Evolutionary conservation across 192 early-diverging fungal species (phyloP), one percentile per base, ranked within the genome.

Genomic region (Backusella australiensis): DNA sequence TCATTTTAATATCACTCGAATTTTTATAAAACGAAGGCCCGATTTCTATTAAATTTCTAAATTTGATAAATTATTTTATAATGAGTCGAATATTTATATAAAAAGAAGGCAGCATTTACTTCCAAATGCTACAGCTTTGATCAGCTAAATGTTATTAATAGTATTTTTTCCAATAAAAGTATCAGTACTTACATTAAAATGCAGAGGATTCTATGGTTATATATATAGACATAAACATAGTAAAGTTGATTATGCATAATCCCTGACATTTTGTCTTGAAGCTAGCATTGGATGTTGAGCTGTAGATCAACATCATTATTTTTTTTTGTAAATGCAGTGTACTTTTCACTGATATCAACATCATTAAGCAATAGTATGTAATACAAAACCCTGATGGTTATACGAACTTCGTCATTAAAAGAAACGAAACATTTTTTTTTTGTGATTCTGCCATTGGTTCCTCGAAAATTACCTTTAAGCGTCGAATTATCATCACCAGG

Each of bases 381-480:
- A 59, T 59, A 59, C 56, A 59, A 11, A 59, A 59, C 56, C 56
- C 56, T 59, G 56, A 59, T 59, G 21, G 56, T 59, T 26, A 59
- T 59, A 59, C 56, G 56, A 49, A 59, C 9, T 59, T 59, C 8
- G 56, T 59, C 56, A 59, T 59, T 59, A 29, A 59, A 59, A 26
- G 56, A 59, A 59, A 59, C 23, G 56, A 59, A 59, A 59, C 56
- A 26, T 26, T 59, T 59, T 63, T 59, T 29, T 14, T 63, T 29
- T 63, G 26, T 26, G 29, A 29, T 63, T 63, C 56, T 63, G 56
- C 26, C 56, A 63, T 63, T 63, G 56, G 56, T 63, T 63, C 56
- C 56, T 63, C 56, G 14, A 63, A 63, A 63, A 63, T 63, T 63
- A 63, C 56, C 56, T 63, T 63, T 63, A 63, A 29, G 29, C 29